phyloP scores from a whole-genome alignment of 352 stramenopile genomes.

The Pythium brachiatum region DNA sequence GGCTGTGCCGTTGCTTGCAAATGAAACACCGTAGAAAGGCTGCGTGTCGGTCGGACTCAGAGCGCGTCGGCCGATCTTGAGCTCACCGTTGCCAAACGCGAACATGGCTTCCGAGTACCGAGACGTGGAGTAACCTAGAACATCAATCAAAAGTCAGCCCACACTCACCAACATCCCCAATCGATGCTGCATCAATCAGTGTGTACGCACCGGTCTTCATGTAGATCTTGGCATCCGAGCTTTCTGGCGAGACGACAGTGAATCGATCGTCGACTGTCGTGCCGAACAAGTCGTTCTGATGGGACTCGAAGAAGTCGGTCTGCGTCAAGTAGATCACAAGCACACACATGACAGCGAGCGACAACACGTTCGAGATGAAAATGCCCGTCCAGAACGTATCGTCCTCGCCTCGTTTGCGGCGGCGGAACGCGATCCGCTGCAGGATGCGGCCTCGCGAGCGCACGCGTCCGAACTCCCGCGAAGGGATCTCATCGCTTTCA shows the following conservation, averaged over 20 bases:
- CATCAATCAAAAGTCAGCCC: neutral
- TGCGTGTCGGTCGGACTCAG: slow-evolving; percentile 47
- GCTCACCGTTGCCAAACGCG: slow-evolving; percentile 54
- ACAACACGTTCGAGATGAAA: slow-evolving; percentile 63
- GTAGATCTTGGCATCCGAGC: slow-evolving; percentile 60
- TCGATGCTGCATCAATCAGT: neutral
- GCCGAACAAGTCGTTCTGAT: slow-evolving; percentile 79
- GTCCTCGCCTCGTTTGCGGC: slow-evolving; percentile 44
- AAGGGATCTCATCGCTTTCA: slow-evolving; percentile 32
- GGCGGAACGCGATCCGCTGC: slow-evolving; percentile 56
- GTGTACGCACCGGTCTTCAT: slow-evolving; percentile 63
- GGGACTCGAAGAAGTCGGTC: slow-evolving; percentile 78
- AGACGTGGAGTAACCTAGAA: slow-evolving; percentile 66
- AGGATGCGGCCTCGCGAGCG: slow-evolving; percentile 40
- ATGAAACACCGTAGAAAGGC: slow-evolving; percentile 65
- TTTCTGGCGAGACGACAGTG: slow-evolving; percentile 70
- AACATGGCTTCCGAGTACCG: slow-evolving; percentile 71
- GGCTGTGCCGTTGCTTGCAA: slow-evolving; percentile 65
- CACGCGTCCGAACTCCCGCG: slow-evolving; percentile 19
- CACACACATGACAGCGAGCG: slow-evolving; percentile 56
- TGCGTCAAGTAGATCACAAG: slow-evolving; percentile 72
- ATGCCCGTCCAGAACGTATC: slow-evolving; percentile 77
- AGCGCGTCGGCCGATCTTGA: slow-evolving; percentile 58
- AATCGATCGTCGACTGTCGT: slow-evolving; percentile 82
- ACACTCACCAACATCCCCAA: neutral